These are phyloP conservation scores for Agrocybe praecox DNA, from an alignment of 768 basidiomycete species.

Conservation along the genomic window DNA sequence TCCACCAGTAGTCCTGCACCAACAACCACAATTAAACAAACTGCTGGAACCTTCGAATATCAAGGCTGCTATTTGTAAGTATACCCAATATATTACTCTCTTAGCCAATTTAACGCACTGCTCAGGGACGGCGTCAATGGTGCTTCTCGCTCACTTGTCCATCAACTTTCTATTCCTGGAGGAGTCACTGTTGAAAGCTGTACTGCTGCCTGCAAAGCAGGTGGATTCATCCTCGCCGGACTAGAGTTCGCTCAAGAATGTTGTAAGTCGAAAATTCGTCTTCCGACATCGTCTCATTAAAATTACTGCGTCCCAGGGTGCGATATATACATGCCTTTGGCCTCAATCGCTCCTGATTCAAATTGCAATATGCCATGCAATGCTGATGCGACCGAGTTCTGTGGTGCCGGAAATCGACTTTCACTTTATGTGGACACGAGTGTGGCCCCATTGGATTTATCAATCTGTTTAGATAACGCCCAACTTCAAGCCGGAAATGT, in stretches of 20 bases:
- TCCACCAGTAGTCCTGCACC: neutral
- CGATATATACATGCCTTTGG: constrained; percentile 2
- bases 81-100: neutral
- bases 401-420: constrained; percentile 57
- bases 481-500: constrained; percentile 6
- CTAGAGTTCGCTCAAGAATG: constrained; percentile 12
- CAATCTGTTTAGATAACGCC: neutral
- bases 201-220: constrained; percentile 11
- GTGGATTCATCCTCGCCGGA: constrained; percentile 10
- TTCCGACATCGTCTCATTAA: neutral
- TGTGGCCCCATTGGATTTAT: neutral
- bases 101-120: constrained; percentile 1
- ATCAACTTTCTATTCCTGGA: constrained; percentile 5
- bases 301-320: neutral
- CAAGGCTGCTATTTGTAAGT: constrained; percentile 11
- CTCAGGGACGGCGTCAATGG: constrained; percentile 1
- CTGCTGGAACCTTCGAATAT: constrained; percentile 8
- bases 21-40: constrained; percentile 1
- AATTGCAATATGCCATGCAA: constrained; percentile 62
- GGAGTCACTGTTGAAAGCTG: constrained; percentile 12
- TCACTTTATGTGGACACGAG: constrained; percentile 3
- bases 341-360: constrained; percentile 30
- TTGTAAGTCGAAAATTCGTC: too few species aligned
- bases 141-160: neutral
- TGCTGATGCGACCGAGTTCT: constrained; percentile 53